Base-by-base conservation (phyloP, 179 eudicot genomes). In the Sideroxylon spinosum region DNA sequence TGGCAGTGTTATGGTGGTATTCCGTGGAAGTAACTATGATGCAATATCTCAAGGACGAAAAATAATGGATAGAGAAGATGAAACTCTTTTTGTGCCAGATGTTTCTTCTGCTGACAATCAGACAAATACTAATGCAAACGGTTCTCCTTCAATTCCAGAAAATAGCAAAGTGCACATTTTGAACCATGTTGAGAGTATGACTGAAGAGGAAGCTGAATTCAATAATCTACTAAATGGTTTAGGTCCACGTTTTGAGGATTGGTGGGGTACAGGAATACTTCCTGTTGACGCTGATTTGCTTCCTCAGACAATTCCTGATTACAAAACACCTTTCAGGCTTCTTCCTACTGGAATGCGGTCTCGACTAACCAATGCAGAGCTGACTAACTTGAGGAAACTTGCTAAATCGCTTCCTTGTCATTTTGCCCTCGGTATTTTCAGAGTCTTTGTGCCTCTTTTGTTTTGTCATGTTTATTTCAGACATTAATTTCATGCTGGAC, bases 1-100 rank as follows among this genome's bases (percentile, higher is more conserved):
- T 61, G 99, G 99, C 78, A 95, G 99, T 85, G 99, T 95, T 63
- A 95, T 95, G 99, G 91, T 93, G 85, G 99, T 95, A 59, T 95
- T 81, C 76, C 90, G 98, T 53, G 99, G 99, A 82, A 78, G 73
- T 74, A 89, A 92, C 81, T 95, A 95, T 81, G 88, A 89, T 69
- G 95, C 97, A 61, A 97, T 94, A 8, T 73, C 84, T 73, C 82
- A 87, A 62, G 80, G 85, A 65, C 73, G 86, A 44, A 86, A 84
- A 71, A 56, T 78, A 8, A 70, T 50, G n/a, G 82, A 74, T 53
- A 61, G 71, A 68, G 91, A 82, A 69, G 72, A 81, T 69, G 83
- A 86, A 68, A 56, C 76, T 60, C 82, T 82, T 80, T 89, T 86
- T 76, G 74, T 89, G 64, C 88, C 95, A 52, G 87, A 89, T 80